These are phyloP conservation scores for Curvularia sp. DNA, from an alignment of 2,329 filamentous ascomycete genomes.

Conservation along the genomic window DNA sequence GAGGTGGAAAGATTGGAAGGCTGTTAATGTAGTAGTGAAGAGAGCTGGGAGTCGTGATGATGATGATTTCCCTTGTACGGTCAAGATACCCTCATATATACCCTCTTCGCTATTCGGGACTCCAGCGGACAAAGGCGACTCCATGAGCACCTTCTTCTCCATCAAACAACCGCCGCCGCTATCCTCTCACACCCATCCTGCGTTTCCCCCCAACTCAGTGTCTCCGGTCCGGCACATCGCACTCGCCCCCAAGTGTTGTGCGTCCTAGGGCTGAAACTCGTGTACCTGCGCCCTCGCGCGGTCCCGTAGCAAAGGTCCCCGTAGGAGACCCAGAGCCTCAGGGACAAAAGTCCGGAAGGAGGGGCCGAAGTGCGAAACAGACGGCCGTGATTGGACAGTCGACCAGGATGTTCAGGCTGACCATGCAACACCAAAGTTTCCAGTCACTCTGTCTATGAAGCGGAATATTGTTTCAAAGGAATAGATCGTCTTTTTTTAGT, in stretches of 20 bases:
- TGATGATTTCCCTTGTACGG: slow-evolving; percentile 28
- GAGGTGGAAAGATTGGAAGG: slow-evolving; percentile 13
- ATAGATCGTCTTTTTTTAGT: slow-evolving; percentile 22
- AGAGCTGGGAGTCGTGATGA: slow-evolving; percentile 24
- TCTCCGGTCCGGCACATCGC: slow-evolving; percentile 39
- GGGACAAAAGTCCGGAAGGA: slow-evolving; percentile 27
- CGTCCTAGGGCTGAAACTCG: slow-evolving; percentile 38
- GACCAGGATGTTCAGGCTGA: slow-evolving; percentile 3
- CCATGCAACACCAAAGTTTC: slow-evolving; percentile 25
- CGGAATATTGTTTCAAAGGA: slow-evolving; percentile 24
- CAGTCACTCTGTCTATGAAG: slow-evolving; percentile 23
- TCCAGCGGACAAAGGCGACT: slow-evolving; percentile 39
- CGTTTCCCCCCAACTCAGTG: slow-evolving; percentile 33
- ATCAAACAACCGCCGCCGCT: slow-evolving; percentile 30
- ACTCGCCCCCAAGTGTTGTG: slow-evolving; percentile 34
- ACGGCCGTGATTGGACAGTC: slow-evolving; percentile 25
- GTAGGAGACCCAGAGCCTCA: slow-evolving; percentile 42
- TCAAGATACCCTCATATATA: slow-evolving; percentile 43
- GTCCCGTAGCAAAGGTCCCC: slow-evolving; percentile 34
- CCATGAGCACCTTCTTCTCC: slow-evolving; percentile 33
- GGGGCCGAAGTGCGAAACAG: slow-evolving; percentile 38
- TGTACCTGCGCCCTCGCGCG: slow-evolving; percentile 32
- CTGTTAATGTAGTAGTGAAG: slow-evolving; percentile 19
- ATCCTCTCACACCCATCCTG: slow-evolving; percentile 29
- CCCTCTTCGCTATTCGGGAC: slow-evolving; percentile 38